phyloP scores from a whole-genome alignment of 768 basidiomycete genomes.

The Tylopilus cervinicoccineus region DNA sequence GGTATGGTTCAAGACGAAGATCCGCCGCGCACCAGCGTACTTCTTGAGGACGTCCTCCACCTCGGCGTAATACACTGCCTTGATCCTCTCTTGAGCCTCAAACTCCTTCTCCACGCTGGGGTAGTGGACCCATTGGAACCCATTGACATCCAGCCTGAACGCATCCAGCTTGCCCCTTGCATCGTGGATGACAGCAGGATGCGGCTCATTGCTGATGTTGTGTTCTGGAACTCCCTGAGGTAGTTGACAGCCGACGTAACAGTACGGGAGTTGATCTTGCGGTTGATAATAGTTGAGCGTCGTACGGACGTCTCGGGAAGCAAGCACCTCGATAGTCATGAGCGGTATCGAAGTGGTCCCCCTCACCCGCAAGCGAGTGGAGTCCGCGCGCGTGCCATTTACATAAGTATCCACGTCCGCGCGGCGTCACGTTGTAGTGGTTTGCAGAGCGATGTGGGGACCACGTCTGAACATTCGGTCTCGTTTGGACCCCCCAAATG shows the following conservation, averaged over 20 bases:
- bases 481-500: too few species aligned
- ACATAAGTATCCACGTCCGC: too few species aligned
- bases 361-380: too few species aligned
- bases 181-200: not conserved
- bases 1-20: not conserved
- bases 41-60: not conserved
- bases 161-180: not conserved
- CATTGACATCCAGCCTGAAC: not conserved
- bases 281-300: not conserved
- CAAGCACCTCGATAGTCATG: not conserved
- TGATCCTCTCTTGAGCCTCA: not conserved
- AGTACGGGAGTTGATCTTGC: not conserved
- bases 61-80: not conserved
- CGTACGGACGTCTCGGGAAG: not conserved
- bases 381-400: not conserved
- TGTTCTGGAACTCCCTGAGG: not conserved
- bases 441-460: too few species aligned
- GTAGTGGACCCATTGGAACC: not conserved
- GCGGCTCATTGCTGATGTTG: not conserved
- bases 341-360: too few species aligned
- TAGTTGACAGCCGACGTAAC: not conserved
- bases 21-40: not conserved
- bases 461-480: too few species aligned
- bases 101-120: not conserved
- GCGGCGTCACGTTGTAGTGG: too few species aligned